Base-by-base conservation (phyloP, 2,329 filamentous ascomycete species). In the Aspergillus proliferans region DNA sequence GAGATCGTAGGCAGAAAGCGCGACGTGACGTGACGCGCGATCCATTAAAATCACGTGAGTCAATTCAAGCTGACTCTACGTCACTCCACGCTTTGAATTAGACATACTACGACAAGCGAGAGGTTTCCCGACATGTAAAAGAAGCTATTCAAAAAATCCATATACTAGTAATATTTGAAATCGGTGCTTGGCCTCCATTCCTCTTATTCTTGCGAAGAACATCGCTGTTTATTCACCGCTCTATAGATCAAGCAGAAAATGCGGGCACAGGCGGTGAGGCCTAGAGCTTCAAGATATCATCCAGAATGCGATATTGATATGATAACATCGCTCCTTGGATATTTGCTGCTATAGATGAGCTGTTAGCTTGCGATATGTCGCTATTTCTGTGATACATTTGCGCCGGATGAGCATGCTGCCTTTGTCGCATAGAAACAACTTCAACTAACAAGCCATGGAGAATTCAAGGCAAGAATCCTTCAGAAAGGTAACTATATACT, bases 391-490 rank as follows among this genome's bases (percentile, higher is more conserved):
- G 34, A n/a, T 36, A n/a, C 7, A 40, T 6, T 22, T 40, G 38
- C 18, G 22, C 12, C 19, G 18, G 9, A 19, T 40, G 18, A 15
- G 7, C 9, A 22, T 40, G 19, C 14, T 15, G 9, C 9, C 38
- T 40, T 18, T 6, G 3, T 10, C 19, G 5, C 9, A 38, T 19
- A 40, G 19, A 12, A 12, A 3, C 15, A 40, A 5, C 4, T 22
- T 22, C 22, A 22, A 12, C 5, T 18, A 19, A 18, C 38, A 30
- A 30, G 43, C 43, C 50, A 72, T 72, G 71, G 68, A 69, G 49
- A 59, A 56, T 47, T 59, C 60, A 45, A 61, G 67, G 41, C 70
- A 74, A 50, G 63, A 71, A 59, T 62, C 67, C 28, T 74, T 74
- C 53, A 64, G 62, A 49, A 65, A 67, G 64, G 71, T 73, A 61